Evolutionary conservation across 1,284 basidiomycete genomes (phyloP).

Genomic region (Phylloporus gajari): DNA sequence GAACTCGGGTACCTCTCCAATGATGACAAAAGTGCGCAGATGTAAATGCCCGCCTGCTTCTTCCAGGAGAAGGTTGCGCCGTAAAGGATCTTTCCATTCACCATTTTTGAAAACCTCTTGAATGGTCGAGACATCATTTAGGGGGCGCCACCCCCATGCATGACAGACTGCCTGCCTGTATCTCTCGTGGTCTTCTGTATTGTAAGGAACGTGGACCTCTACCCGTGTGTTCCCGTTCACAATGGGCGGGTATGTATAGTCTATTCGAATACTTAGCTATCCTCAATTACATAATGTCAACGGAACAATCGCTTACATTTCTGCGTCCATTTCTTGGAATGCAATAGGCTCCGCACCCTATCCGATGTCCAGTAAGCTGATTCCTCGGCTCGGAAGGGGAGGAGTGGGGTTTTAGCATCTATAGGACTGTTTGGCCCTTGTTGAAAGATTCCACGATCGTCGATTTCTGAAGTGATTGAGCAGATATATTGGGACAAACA

Average conservation of each 20-base stretch:
- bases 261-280: constrained; percentile 10
- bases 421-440: no score
- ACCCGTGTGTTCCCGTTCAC: background rate
- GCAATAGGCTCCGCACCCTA: background rate
- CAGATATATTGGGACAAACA: no score
- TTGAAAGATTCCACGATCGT: no score
- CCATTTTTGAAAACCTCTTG: background rate
- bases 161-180: constrained; percentile 16
- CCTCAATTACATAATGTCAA: no score
- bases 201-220: constrained; percentile 20
- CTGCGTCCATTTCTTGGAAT: no score
- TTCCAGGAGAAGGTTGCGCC: constrained; percentile 19
- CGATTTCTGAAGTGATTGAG: no score
- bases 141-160: constrained; percentile 15
- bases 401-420: background rate
- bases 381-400: background rate
- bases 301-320: background rate
- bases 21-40: constrained; percentile 20
- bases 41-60: background rate
- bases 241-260: constrained; percentile 34
- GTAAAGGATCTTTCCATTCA: background rate
- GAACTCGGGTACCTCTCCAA: constrained; percentile 28
- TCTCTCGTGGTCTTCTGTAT: constrained; percentile 18
- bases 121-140: background rate
- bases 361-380: constrained; percentile 3